Evolutionary conservation across 495 filamentous ascomycete genomes (phyloP), one percentile per base, ranked within the genome.

Genomic region (Glarea lozoyensis): DNA sequence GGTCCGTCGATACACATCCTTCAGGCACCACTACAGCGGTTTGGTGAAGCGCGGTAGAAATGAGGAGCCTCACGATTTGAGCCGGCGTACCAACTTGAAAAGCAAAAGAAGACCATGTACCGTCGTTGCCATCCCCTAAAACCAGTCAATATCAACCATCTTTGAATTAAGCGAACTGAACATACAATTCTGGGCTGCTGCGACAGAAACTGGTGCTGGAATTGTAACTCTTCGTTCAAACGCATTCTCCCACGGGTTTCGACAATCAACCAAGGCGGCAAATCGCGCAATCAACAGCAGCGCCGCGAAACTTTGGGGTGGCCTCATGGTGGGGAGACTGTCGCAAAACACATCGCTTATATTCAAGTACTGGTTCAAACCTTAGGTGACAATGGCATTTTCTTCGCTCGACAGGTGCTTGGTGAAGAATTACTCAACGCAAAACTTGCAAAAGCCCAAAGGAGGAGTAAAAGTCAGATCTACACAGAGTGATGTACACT

Each of bases 1-100:
- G 39, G 23, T 43, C 34, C 7, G 16, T 32, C 3, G 24, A 19
- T 23, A 34, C 25, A 44, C 46, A 49, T 12, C 46, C 46, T 35
- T 23, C n/a, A 1, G 23, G 30, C 12, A 40, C 23, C 1, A 49
- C 40, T 2, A 43, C 46, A 42, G 33, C 40, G 1, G 46, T 49
- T 16, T 37, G 30, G 11, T 34, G 13, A 1, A 23, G 24, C 12
- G 46, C 46, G 2, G 46, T 49, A 15, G 39, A 37, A 15, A 44
- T 21, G 12, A 43, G 29, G 22, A 49, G 24, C 29, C 40, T 18
- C 9, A 39, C 9, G 12, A 21, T 37, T 29, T 49, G 46, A 10
- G 46, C 31, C 10, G 46, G 46, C 13, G 33, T 40, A n/a, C 46
- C 46, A 32, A 49, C 35, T 20, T 43, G 22, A 12, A 49, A 15